A percentile compares a stretch with the other conserved stretches of the same genome.
Conservation (phyloP, 2,329 filamentous ascomycete species). For the Neodidymelliopsis sp. region DNA sequence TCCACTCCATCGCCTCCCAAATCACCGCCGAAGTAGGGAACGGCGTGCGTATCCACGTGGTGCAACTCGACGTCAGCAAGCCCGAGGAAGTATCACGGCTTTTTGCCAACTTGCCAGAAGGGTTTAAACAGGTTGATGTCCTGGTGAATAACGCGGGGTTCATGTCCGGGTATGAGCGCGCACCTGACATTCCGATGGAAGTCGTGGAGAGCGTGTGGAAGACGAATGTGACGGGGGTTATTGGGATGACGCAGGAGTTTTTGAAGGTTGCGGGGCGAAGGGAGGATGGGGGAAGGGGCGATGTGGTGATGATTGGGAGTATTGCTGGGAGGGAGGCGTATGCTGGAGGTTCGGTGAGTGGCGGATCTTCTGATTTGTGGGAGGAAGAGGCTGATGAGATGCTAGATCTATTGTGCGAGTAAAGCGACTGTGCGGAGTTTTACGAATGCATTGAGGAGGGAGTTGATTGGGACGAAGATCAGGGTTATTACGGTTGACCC, state of each 20-base stretch:
- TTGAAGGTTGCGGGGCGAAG: constrained; percentile 77
- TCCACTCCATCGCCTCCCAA: constrained; percentile 75
- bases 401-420: constrained; percentile 76
- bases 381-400: neutral
- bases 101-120: constrained; percentile 73
- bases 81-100: constrained; percentile 75
- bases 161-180: constrained; percentile 83
- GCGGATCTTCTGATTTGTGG: neutral
- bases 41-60: constrained; percentile 71
- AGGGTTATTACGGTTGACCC: constrained; percentile 86
- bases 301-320: constrained; percentile 92
- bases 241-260: constrained; percentile 93
- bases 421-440: constrained; percentile 88
- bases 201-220: constrained; percentile 85
- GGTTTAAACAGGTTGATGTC: constrained; percentile 82
- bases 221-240: constrained; percentile 90
- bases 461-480: constrained; percentile 79
- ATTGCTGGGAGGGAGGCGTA: constrained; percentile 88
- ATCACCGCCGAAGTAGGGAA: constrained; percentile 76
- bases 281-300: constrained; percentile 75
- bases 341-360: constrained; percentile 68
- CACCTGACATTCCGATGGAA: constrained; percentile 78
- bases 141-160: constrained; percentile 96
- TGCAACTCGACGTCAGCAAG: constrained; percentile 83
- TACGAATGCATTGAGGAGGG: constrained; percentile 79